Conservation (phyloP, 1,284 basidiomycete genomes). For the Vanrija sp. region DNA sequence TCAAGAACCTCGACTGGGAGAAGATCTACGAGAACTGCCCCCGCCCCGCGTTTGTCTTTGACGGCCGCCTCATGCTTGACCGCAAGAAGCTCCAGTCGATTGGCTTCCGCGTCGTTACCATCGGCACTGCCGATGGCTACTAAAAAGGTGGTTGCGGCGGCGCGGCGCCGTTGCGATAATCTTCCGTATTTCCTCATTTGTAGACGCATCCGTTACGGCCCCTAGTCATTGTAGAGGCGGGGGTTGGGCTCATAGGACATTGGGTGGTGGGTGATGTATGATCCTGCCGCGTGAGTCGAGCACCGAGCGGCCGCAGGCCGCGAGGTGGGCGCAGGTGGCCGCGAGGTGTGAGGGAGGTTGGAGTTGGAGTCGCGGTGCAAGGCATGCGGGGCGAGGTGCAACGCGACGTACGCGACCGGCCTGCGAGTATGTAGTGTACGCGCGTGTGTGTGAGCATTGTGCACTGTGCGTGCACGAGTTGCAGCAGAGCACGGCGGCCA, state of each 20-base stretch:
- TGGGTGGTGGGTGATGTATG: background rate
- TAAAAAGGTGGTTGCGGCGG: conserved; percentile 13
- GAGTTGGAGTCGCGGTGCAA: too few species aligned
- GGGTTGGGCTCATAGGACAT: background rate
- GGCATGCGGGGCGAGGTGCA: too few species aligned
- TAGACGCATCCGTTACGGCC: conserved; percentile 12
- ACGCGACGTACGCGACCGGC: too few species aligned
- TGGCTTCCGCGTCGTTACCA: conserved; percentile 77
- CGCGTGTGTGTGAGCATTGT: too few species aligned
- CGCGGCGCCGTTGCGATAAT: background rate
- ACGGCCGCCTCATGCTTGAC: conserved; percentile 66
- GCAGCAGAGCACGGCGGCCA: too few species aligned
- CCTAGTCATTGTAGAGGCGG: background rate
- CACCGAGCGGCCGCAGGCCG: too few species aligned
- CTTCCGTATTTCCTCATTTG: conserved; percentile 3
- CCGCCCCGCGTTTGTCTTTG: conserved; percentile 95
- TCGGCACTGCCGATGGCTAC: conserved; percentile 47
- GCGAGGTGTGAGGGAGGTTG: too few species aligned
- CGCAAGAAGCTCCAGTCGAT: conserved; percentile 72
- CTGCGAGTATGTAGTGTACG: too few species aligned
- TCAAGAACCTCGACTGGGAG: conserved; percentile 85
- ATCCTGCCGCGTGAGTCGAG: background rate
- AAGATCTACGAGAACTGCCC: conserved; percentile 78
- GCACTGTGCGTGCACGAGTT: too few species aligned
- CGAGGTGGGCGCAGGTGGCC: background rate